Evolutionary conservation across 257 asterid genomes (phyloP).

Genomic region (Solanum paucissectum): DNA sequence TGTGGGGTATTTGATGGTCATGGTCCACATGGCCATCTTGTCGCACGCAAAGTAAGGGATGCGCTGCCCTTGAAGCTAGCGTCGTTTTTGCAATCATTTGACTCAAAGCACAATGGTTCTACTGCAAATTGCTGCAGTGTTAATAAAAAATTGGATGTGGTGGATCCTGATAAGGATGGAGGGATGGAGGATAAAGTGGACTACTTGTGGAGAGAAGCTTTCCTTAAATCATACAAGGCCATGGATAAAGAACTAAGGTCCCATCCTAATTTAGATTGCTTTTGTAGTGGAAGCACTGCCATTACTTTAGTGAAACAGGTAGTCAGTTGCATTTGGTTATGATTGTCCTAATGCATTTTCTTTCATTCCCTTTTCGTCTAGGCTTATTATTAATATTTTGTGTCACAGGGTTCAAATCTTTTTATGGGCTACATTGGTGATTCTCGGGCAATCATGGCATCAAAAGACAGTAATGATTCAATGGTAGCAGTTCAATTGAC

Average conservation of each 20-base stretch:
- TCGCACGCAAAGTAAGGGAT: slow-evolving; percentile 93
- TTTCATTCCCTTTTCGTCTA: not conserved
- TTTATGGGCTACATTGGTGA: slow-evolving; percentile 89
- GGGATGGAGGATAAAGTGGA: slow-evolving; percentile 44
- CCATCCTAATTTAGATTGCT: slow-evolving; percentile 85
- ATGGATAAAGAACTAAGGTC: slow-evolving; percentile 95
- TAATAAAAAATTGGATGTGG: slow-evolving; percentile 48
- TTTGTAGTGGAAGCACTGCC: slow-evolving; percentile 99
- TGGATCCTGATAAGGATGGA: slow-evolving; percentile 46
- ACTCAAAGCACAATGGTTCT: slow-evolving; percentile 43
- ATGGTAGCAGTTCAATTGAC: slow-evolving; percentile 82
- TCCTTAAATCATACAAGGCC: slow-evolving; percentile 72
- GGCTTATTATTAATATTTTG: not conserved
- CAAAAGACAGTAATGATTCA: slow-evolving; percentile 61
- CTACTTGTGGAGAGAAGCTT: slow-evolving; percentile 73
- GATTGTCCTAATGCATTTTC: not conserved
- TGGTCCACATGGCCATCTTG: slow-evolving; percentile 95
- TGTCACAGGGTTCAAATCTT: slow-evolving; percentile 66
- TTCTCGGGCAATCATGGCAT: slow-evolving; percentile 91
- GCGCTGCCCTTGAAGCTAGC: slow-evolving; percentile 60
- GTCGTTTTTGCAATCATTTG: slow-evolving; percentile 44
- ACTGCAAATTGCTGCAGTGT: slow-evolving; percentile 55
- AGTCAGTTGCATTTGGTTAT: not conserved
- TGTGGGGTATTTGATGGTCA: slow-evolving; percentile 98
- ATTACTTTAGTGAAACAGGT: slow-evolving; percentile 83